These are phyloP conservation scores for Ceratobasidium sp. DNA, from an alignment of 1,284 basidiomycete species.

Conservation along the genomic window DNA sequence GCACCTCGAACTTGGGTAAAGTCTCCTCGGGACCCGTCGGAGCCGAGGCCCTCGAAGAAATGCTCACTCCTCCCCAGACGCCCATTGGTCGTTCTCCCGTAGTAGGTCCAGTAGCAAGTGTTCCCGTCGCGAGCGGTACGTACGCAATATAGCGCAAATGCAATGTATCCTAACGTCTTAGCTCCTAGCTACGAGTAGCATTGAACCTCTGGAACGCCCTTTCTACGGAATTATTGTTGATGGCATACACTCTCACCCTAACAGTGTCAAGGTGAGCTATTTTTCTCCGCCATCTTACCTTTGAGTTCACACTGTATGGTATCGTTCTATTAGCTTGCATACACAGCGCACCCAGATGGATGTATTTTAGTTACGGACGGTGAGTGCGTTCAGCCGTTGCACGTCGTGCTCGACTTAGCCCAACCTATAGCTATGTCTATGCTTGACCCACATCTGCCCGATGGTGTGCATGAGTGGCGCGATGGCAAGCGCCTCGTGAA, in stretches of 20 bases:
- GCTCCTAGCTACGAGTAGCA: neutral
- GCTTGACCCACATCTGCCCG: slow-evolving; percentile 82
- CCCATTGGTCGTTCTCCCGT: slow-evolving; percentile 53
- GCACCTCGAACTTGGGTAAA: slow-evolving; percentile 45
- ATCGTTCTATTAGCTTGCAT: slow-evolving; percentile 70
- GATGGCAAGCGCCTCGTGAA: slow-evolving; percentile 82
- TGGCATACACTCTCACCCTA: slow-evolving; percentile 90
- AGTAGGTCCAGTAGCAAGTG: slow-evolving; percentile 2
- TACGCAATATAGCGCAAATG: neutral
- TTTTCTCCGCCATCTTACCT: neutral
- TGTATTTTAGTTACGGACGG: slow-evolving; percentile 91
- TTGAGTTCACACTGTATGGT: slow-evolving; percentile 23
- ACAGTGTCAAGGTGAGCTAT: slow-evolving; percentile 79
- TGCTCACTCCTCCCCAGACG: slow-evolving; percentile 68
- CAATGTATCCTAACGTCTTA: slow-evolving; percentile 30
- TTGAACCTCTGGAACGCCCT: slow-evolving; percentile 66
- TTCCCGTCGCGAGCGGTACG: neutral
- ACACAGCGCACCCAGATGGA: slow-evolving; percentile 81
- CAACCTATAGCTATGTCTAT: slow-evolving; percentile 76
- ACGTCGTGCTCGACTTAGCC: neutral
- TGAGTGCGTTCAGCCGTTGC: slow-evolving; percentile 52
- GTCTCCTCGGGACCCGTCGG: slow-evolving; percentile 48
- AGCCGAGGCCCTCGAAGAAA: slow-evolving; percentile 74
- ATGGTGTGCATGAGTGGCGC: slow-evolving; percentile 89
- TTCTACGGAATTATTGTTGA: slow-evolving; percentile 92